Percentiles rank a stretch among this genome's conserved stretches.
These are phyloP conservation scores for Penicillium pulvis DNA, from an alignment of 495 filamentous ascomycete genomes.

Conservation along the genomic window DNA sequence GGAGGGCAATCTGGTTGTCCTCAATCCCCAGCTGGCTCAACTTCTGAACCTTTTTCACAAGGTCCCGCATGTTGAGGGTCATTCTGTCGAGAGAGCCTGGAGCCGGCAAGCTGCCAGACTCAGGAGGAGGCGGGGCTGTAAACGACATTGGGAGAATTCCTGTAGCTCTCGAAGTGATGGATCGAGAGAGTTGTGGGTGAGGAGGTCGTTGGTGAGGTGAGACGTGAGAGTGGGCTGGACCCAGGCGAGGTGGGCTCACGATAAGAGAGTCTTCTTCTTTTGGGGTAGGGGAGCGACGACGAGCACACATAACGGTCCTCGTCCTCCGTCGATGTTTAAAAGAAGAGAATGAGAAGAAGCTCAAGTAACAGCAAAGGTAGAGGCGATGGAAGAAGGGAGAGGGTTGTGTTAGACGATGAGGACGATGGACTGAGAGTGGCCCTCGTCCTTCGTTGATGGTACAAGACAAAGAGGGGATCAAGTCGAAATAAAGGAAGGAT, in stretches of 20 bases:
- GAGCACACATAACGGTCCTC: not conserved
- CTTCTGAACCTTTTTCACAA: constrained; percentile 51
- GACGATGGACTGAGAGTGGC: not conserved
- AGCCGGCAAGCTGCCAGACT: not conserved
- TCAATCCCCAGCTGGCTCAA: constrained; percentile 52
- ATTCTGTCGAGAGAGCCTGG: constrained; percentile 31
- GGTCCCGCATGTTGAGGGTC: constrained; percentile 39
- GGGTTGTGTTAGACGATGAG: no score
- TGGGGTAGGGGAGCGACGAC: not conserved
- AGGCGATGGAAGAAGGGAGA: no score
- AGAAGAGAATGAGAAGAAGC: no score
- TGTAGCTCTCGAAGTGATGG: no score
- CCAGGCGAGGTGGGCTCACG: no score
- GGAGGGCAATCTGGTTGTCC: constrained; percentile 60
- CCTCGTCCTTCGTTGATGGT: not conserved
- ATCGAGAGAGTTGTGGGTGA: not conserved
- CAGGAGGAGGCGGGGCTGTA: no score
- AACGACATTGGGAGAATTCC: no score
- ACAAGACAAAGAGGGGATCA: not conserved
- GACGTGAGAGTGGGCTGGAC: not conserved
- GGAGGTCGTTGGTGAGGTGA: no score
- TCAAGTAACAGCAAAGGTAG: no score
- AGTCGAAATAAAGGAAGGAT: not conserved
- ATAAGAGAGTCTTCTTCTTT: not conserved
- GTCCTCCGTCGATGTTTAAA: not conserved